Evolutionary conservation across 2,329 filamentous ascomycete species (phyloP).

Genomic region (Colletotrichum gloeosporioides): DNA sequence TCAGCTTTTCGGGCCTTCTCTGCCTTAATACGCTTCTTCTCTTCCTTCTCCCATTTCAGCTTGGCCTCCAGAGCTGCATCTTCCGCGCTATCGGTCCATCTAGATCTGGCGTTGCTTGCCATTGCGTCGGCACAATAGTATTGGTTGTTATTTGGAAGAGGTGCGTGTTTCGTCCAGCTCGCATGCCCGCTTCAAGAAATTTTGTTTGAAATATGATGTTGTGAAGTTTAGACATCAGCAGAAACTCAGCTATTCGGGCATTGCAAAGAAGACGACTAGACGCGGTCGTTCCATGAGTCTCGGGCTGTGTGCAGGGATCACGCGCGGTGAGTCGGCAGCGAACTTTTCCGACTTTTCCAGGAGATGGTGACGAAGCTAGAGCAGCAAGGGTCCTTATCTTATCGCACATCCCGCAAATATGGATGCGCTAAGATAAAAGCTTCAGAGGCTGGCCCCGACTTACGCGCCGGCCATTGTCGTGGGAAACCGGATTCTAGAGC

Average conservation of each 20-base stretch:
- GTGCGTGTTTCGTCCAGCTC: not conserved
- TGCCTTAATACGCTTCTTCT: slow-evolving; percentile 83
- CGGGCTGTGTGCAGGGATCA: not conserved
- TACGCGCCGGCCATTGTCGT: not conserved
- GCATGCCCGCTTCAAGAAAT: not conserved
- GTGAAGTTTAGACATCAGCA: not conserved
- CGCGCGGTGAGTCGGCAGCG: slow-evolving; percentile 3
- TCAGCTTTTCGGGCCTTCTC: slow-evolving; percentile 78
- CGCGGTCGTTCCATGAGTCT: not conserved
- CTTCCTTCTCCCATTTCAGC: slow-evolving; percentile 83
- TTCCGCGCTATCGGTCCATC: slow-evolving; percentile 88
- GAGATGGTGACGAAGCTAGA: not conserved
- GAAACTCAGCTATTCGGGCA: not conserved
- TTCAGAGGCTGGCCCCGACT: not conserved
- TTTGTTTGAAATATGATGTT: not conserved
- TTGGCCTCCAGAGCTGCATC: slow-evolving; percentile 77
- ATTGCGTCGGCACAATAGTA: slow-evolving; percentile 41
- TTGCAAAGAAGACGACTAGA: not conserved
- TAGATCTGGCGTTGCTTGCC: slow-evolving; percentile 70
- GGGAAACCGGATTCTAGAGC: not conserved
- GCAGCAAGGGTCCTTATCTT: slow-evolving; percentile 5
- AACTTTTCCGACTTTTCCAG: not conserved
- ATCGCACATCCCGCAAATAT: not conserved
- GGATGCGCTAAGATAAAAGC: not conserved
- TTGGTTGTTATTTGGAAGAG: not conserved